phyloP scores from a whole-genome alignment of 306 rosid species.

The Purshia tridentata region DNA sequence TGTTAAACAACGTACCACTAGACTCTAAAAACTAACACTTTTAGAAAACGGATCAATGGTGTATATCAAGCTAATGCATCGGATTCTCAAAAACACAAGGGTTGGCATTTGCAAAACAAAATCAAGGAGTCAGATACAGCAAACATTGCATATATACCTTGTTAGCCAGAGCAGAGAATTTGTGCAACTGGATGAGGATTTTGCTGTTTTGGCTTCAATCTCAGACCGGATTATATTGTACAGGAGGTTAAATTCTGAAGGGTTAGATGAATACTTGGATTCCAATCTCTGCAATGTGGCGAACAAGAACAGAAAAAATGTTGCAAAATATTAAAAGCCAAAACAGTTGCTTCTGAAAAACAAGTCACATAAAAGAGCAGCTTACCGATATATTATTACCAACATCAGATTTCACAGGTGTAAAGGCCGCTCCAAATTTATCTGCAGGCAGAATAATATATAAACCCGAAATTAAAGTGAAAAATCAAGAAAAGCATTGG shows the following conservation, averaged over 20 bases:
- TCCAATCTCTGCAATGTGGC: conserved; percentile 57
- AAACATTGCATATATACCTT: conserved; percentile 33
- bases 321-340: neutral
- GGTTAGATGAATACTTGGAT: conserved; percentile 45
- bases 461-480: no score
- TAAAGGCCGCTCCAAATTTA: conserved; percentile 67
- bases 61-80: no score
- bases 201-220: conserved; percentile 59
- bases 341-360: neutral
- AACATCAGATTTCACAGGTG: conserved; percentile 59
- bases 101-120: neutral
- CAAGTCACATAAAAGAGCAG: neutral
- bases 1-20: no score
- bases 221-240: conserved; percentile 59
- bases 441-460: no score
- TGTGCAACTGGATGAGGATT: conserved; percentile 71
- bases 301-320: neutral
- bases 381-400: conserved; percentile 62
- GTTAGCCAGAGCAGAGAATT: conserved; percentile 82
- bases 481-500: no score
- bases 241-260: conserved; percentile 48
- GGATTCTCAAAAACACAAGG: neutral
- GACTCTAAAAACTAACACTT: no score
- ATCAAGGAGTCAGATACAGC: neutral
- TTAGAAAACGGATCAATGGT: no score